Evolutionary conservation across 345 rosid genomes (phyloP).

Genomic region (Gossypium turneri): DNA sequence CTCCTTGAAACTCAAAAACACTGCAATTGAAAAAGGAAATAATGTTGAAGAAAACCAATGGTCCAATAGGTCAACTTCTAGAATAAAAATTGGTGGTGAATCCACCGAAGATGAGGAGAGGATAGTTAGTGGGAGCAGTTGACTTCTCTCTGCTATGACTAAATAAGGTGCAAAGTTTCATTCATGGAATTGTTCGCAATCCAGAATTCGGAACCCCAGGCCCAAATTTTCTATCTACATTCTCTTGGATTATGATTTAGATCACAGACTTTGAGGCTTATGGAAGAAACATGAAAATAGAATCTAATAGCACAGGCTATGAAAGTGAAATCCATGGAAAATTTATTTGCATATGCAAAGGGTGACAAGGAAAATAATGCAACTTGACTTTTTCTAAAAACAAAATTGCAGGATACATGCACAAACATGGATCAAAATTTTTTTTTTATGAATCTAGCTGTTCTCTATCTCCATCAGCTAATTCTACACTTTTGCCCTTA

Average conservation of each 20-base stretch:
- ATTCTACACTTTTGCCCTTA: conserved; percentile 35
- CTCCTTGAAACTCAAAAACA: background rate
- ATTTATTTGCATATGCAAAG: background rate
- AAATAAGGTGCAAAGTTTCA: background rate
- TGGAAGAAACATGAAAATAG: background rate
- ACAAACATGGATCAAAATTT: background rate
- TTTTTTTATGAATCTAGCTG: background rate
- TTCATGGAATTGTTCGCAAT: background rate
- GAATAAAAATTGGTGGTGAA: conserved; percentile 8
- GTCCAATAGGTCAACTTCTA: conserved; percentile 13
- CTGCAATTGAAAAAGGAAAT: background rate
- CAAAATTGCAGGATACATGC: background rate
- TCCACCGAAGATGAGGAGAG: background rate
- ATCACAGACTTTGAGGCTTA: background rate
- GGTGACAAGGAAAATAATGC: background rate
- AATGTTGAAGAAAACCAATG: background rate
- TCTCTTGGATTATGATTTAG: background rate
- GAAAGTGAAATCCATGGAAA: background rate
- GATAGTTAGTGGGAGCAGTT: conserved; percentile 9
- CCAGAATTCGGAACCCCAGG: background rate
- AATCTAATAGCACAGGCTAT: background rate
- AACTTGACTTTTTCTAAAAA: background rate
- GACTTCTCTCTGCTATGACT: background rate
- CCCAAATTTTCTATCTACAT: background rate
- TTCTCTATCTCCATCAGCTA: conserved; percentile 16